phyloP scores from a whole-genome alignment of 192 early-diverging fungal species.

The Borealophlyctis nickersoniae region DNA sequence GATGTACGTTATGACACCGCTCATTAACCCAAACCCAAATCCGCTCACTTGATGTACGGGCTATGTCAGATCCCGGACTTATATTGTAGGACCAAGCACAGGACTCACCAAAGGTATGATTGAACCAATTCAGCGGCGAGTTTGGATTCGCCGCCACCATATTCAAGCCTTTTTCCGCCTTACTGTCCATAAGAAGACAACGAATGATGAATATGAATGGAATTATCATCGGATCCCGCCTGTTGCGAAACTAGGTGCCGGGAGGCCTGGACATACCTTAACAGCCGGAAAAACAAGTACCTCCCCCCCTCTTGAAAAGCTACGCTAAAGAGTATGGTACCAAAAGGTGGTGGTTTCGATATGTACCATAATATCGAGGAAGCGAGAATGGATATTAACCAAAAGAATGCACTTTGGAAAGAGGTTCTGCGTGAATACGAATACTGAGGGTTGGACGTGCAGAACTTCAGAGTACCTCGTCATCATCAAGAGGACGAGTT shows the following conservation, averaged over 20 bases:
- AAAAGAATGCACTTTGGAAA: conserved; percentile 72
- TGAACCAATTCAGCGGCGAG: conserved; percentile 60
- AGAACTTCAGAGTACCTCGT: conserved; percentile 53
- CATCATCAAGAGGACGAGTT: conserved; percentile 69
- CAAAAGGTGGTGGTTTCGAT: too few species aligned
- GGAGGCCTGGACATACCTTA: conserved; percentile 23
- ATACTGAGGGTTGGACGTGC: neutral
- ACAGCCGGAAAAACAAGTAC: conserved; percentile 58
- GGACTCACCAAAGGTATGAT: conserved; percentile 59
- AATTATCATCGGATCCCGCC: neutral
- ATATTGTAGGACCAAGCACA: neutral
- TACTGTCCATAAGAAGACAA: conserved; percentile 36
- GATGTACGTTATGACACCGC: conserved; percentile 65
- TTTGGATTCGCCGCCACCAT: conserved; percentile 60
- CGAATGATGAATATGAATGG: neutral
- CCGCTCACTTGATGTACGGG: conserved; percentile 53
- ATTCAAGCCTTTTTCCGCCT: conserved; percentile 65
- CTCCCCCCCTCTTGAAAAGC: conserved; percentile 68
- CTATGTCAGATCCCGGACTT: neutral
- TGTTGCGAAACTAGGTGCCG: neutral
- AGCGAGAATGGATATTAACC: conserved; percentile 69
- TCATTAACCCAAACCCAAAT: conserved; percentile 72
- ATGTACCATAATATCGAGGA: conserved; percentile 73
- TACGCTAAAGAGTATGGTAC: too few species aligned
- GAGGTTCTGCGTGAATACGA: neutral